Conservation (phyloP, 192 early-diverging fungal species). For the Coemansia sp. region DNA sequence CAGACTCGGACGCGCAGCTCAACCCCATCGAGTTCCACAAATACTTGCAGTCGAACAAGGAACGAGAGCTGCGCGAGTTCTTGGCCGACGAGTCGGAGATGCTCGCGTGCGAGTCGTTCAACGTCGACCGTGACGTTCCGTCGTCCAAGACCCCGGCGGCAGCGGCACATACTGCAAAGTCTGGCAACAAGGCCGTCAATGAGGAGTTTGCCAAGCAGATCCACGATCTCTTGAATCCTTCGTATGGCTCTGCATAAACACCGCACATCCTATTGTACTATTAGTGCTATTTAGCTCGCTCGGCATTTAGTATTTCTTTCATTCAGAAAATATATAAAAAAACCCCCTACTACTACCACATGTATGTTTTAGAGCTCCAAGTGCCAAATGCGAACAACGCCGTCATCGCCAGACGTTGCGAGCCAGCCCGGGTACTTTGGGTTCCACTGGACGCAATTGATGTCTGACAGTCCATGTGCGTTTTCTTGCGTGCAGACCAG, state of each 20-base stretch:
- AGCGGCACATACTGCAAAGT: not conserved
- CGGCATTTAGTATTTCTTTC: not conserved
- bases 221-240: constrained; percentile 29
- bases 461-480: constrained; percentile 86
- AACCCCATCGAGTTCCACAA: constrained; percentile 40
- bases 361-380: constrained; percentile 24
- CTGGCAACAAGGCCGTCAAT: constrained; percentile 31
- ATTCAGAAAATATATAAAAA: not conserved
- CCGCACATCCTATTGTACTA: not conserved
- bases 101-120: constrained; percentile 33
- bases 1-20: constrained; percentile 20
- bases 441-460: constrained; percentile 92
- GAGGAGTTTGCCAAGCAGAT: constrained; percentile 52
- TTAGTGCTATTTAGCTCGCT: not conserved
- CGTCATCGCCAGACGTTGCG: constrained; percentile 93
- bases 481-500: constrained; percentile 52
- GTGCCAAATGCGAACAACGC: constrained; percentile 81
- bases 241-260: constrained; percentile 27
- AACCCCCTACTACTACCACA: not conserved
- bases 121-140: constrained; percentile 8
- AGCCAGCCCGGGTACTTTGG: constrained; percentile 71
- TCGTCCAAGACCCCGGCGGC: not conserved
- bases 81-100: constrained; percentile 40
- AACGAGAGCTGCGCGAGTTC: constrained; percentile 33
- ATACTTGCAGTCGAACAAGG: constrained; percentile 28